These are phyloP conservation scores for Pseudodiploospora longispora DNA, from an alignment of 2,329 filamentous ascomycete species.

Conservation along the genomic window DNA sequence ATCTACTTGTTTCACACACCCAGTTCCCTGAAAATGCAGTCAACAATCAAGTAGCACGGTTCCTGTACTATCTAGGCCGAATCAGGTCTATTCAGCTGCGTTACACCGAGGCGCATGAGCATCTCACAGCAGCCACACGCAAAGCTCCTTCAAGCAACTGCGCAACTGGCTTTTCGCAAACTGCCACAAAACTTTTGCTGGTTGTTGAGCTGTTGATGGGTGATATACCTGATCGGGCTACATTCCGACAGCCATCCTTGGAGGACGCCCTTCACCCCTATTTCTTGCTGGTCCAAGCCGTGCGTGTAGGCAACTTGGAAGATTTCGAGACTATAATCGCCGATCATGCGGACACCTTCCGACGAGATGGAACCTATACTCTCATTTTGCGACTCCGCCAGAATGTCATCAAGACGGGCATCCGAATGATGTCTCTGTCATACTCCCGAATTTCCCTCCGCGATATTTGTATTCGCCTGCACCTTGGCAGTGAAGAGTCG, in stretches of 20 bases:
- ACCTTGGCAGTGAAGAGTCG: slow-evolving; percentile 90
- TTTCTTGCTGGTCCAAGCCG: slow-evolving; percentile 86
- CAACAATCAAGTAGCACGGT: slow-evolving; percentile 96
- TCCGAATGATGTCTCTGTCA: slow-evolving; percentile 97
- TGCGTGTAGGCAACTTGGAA: slow-evolving; percentile 91
- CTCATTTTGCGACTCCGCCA: slow-evolving; percentile 89
- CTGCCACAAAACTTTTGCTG: slow-evolving; percentile 89
- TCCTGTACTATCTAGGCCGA: slow-evolving; percentile 93
- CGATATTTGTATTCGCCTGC: slow-evolving; percentile 92
- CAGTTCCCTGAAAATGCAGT: slow-evolving; percentile 89
- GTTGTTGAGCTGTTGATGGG: slow-evolving; percentile 98
- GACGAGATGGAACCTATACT: slow-evolving; percentile 89
- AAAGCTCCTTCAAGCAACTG: slow-evolving; percentile 88
- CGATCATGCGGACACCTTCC: slow-evolving; percentile 75
- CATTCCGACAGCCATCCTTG: slow-evolving; percentile 83
- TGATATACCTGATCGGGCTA: slow-evolving; percentile 90
- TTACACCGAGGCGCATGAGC: slow-evolving; percentile 94
- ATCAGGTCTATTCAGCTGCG: slow-evolving; percentile 94
- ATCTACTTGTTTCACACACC: slow-evolving; percentile 90
- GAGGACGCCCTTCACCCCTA: slow-evolving; percentile 88
- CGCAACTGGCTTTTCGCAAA: slow-evolving; percentile 90
- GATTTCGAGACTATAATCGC: slow-evolving; percentile 85
- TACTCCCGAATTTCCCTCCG: slow-evolving; percentile 96
- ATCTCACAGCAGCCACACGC: slow-evolving; percentile 84
- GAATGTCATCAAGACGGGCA: slow-evolving; percentile 98